Evolutionary conservation across 345 rosid species (phyloP).

Genomic region (Gynandropsis gynandra): DNA sequence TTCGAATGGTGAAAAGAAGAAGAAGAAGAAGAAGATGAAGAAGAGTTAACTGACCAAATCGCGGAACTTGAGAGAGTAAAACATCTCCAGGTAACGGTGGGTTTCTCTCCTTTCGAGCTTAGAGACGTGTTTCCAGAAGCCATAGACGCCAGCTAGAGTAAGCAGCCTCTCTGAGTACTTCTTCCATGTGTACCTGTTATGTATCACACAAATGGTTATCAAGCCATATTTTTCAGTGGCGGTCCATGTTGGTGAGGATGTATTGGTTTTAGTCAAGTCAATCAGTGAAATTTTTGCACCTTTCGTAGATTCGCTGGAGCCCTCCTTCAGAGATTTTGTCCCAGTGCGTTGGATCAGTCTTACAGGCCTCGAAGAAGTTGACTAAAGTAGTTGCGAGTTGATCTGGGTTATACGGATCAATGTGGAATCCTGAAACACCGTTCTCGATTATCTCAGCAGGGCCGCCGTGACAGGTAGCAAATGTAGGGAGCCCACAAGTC

Average conservation of each 20-base stretch:
- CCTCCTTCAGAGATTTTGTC: conserved; percentile 37
- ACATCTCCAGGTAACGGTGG: conserved; percentile 50
- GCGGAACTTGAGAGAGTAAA: conserved; percentile 48
- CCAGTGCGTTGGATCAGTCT: conserved; percentile 37
- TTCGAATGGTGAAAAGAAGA: neutral
- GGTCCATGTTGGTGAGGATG: neutral
- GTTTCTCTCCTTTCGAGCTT: conserved; percentile 51
- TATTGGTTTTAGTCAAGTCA: too few species aligned
- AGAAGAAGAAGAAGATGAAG: neutral
- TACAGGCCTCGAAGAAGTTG: conserved; percentile 35
- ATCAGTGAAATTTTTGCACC: too few species aligned
- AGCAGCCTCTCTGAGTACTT: conserved; percentile 51
- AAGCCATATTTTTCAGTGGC: neutral
- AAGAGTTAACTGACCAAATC: conserved; percentile 36
- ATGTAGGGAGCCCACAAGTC: conserved; percentile 51
- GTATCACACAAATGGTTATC: conserved; percentile 2
- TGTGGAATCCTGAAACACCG: conserved; percentile 49
- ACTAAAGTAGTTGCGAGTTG: conserved; percentile 33
- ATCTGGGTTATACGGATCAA: conserved; percentile 44
- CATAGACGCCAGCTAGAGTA: conserved; percentile 45
- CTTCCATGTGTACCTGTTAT: conserved; percentile 58
- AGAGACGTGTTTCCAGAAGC: conserved; percentile 60
- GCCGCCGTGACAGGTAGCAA: conserved; percentile 54
- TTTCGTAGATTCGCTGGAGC: conserved; percentile 42
- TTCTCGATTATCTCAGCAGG: conserved; percentile 50